Percentiles rank a stretch among this genome's conserved stretches.
Conservation (phyloP, 805 yeast species). For the Diddensiella transvaalensis region DNA sequence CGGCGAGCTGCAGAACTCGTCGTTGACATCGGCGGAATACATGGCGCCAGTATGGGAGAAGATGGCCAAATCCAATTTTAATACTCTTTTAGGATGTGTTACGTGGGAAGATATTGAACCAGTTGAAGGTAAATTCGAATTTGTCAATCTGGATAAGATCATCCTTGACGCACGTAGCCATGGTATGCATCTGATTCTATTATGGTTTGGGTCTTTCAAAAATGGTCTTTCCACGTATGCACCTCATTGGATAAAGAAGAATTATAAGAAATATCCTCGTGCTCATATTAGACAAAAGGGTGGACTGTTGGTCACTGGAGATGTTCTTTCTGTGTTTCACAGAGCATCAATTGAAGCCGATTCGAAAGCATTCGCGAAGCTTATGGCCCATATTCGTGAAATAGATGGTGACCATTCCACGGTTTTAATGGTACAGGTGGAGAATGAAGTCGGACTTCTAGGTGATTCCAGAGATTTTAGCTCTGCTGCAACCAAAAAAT, state of each 20-base stretch:
- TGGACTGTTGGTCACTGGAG: constrained; percentile 3
- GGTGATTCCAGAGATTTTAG: constrained; percentile 18
- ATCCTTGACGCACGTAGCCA: constrained; percentile 17
- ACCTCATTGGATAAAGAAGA: constrained; percentile 18
- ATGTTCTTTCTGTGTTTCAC: constrained; percentile 15
- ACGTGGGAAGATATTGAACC: constrained; percentile 24
- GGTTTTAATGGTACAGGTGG: constrained; percentile 20
- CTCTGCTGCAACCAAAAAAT: constrained; percentile 6
- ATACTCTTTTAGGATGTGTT: constrained; percentile 19
- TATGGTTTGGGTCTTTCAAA: constrained; percentile 23
- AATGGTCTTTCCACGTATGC: constrained; percentile 19
- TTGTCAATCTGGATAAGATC: constrained; percentile 14
- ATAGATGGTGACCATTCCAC: constrained; percentile 12
- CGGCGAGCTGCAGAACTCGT: constrained; percentile 22
- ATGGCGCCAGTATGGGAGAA: constrained; percentile 18
- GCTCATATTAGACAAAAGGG: constrained; percentile 4
- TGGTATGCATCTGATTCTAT: constrained; percentile 14
- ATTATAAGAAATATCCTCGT: constrained; percentile 16
- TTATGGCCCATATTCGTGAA: constrained; percentile 14
- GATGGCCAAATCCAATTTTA: constrained; percentile 10
- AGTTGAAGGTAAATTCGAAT: constrained; percentile 17
- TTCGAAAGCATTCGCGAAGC: constrained; percentile 12
- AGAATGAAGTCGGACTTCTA: constrained; percentile 21
- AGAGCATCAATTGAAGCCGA: constrained; percentile 11
- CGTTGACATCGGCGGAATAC: constrained; percentile 18